Evolutionary conservation across 768 basidiomycete genomes (phyloP), one percentile per base, ranked within the genome.

Genomic region (Gyrodon lividus): DNA sequence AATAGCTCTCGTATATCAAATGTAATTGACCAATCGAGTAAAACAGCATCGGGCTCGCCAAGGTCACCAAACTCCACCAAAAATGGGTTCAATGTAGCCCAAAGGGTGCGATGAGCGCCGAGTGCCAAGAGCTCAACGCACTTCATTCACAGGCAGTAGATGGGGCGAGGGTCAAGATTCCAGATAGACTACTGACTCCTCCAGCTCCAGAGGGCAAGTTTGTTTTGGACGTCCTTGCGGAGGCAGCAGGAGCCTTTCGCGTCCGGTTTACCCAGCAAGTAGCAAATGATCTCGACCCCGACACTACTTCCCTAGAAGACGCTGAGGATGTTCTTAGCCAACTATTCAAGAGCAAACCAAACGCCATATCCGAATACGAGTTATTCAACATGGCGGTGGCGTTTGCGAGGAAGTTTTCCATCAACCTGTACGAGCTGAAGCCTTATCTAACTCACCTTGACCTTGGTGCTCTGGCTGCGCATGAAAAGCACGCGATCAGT

Each of bases 61-160:
- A 74, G 44, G 77, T 84, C 1, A 72, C 80, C 1, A 72, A 78
- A 10, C 68, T 87, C 14, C 84, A 86, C 50, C 72, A 72, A 2
- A 79, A 80, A 63, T 87, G 85, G 85, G 76, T 77, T 43, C 74
- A 78, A 2, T 69, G 68, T 37, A 80, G 76, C 49, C 76, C 79
- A 0, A 64, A 75, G 43, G 84, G 84, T 24, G 84, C 84, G 0
- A 69, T 85, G 56, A 78, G 80, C 58, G 66, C 76, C 0, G 79
- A 87, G 67, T 87, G 84, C 56, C 85, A 86, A 58, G 84, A 87
- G 59, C 71, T 87, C 22, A 87, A 86, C 52, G 85, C 84, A 0
- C 66, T 87, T 8, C 83, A 87, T 57, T 87, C 85, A 3, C 82
- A 84, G 48, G 82, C 79, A 2, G 85, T 86, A 1, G 85, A 87